Percentiles rank a stretch among this genome's conserved stretches.
Evolutionary conservation across 225 moss, liverwort and hornwort genomes (phyloP).

Genomic region (Straminergon stramineum): DNA sequence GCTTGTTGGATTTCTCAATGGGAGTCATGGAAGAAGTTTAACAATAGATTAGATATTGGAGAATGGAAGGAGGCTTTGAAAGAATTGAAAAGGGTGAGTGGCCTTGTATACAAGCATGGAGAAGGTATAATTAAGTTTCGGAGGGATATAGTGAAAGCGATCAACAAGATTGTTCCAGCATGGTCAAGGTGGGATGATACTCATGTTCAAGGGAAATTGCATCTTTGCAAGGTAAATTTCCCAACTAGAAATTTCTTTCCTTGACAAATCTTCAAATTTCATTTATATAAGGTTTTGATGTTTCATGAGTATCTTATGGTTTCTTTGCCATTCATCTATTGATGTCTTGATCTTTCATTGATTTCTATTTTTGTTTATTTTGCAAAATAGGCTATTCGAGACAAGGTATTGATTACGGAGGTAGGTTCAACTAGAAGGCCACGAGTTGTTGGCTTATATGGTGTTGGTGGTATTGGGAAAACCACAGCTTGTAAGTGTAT

Average conservation of each 20-base stretch:
- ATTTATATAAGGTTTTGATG: not conserved
- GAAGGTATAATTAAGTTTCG: not conserved
- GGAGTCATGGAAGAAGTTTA: not conserved
- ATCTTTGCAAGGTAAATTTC: not conserved
- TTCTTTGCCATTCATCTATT: not conserved
- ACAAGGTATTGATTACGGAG: not conserved
- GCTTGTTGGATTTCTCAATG: not conserved
- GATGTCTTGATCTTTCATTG: not conserved
- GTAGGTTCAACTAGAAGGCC: not conserved
- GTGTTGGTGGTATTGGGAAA: not conserved
- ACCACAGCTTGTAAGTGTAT: not conserved
- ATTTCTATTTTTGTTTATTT: not conserved
- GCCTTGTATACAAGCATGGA: not conserved
- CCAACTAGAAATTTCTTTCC: not conserved
- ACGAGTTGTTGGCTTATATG: not conserved
- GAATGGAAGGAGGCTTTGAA: not conserved
- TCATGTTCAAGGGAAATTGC: not conserved
- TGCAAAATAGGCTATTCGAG: not conserved
- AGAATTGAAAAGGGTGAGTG: not conserved
- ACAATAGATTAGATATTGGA: not conserved
- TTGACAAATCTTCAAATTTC: not conserved
- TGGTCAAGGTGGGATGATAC: not conserved
- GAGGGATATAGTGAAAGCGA: not conserved
- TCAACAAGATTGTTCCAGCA: not conserved
- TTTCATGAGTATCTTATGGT: not conserved